A percentile compares a stretch with the other conserved stretches of the same genome.
These are phyloP conservation scores for Neckera pumila DNA, from an alignment of 225 moss, liverwort and hornwort species.

Conservation along the genomic window DNA sequence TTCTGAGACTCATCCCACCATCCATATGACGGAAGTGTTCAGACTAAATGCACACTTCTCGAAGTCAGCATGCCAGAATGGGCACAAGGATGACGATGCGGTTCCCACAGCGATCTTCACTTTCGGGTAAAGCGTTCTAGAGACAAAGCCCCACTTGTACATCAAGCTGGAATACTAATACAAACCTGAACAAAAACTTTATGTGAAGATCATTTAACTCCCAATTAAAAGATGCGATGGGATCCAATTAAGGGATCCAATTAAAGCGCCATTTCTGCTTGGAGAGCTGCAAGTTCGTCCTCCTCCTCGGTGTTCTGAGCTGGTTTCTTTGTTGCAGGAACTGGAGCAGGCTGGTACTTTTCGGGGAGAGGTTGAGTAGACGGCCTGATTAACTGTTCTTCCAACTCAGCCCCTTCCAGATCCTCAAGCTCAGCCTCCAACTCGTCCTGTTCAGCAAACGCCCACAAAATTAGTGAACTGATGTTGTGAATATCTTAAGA, in stretches of 20 bases:
- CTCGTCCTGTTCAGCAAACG: conserved; percentile 60
- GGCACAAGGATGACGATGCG: conserved; percentile 3
- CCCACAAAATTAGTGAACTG: background rate
- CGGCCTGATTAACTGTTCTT: conserved; percentile 76
- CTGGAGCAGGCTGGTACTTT: conserved; percentile 43
- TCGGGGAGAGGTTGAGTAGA: conserved; percentile 76
- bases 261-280: conserved; percentile 60
- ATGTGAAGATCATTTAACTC: conserved; percentile 16
- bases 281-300: conserved; percentile 52
- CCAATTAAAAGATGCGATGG: background rate
- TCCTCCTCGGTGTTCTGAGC: conserved; percentile 51
- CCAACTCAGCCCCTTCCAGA: conserved; percentile 90
- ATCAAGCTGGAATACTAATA: conserved; percentile 34
- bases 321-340: conserved; percentile 58
- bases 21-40: conserved; percentile 14
- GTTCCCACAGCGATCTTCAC: conserved; percentile 16
- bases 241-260: background rate
- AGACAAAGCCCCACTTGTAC: conserved; percentile 28
- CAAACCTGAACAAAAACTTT: conserved; percentile 25
- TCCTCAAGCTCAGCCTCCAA: conserved; percentile 95
- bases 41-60: conserved; percentile 15
- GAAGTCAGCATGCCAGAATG: background rate
- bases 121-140: conserved; percentile 15
- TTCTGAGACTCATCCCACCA: conserved; percentile 12
- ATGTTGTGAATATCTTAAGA: background rate